phyloP scores from a whole-genome alignment of 768 basidiomycete species.

The Hygrocybe coccinea region DNA sequence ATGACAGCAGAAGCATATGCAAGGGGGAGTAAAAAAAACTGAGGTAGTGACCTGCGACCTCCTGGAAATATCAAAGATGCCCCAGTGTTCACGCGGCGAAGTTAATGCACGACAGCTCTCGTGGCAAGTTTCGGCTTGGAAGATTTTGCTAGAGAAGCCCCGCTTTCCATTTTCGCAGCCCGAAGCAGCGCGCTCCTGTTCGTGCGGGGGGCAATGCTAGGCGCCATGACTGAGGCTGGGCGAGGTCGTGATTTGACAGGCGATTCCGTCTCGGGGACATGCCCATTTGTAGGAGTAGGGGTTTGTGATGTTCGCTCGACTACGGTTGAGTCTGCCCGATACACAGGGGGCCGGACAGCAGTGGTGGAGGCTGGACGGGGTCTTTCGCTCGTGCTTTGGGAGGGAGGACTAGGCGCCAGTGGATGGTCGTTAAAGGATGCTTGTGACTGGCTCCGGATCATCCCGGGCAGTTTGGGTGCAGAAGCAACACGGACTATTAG shows the following conservation, averaged over 20 bases:
- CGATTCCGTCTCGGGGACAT: slow-evolving; percentile 22
- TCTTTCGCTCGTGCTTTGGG: slow-evolving; percentile 25
- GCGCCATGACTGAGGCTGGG: slow-evolving; percentile 26
- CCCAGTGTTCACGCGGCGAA: not conserved
- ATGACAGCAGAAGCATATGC: not conserved
- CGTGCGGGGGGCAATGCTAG: slow-evolving; percentile 60
- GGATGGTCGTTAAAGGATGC: slow-evolving; percentile 22
- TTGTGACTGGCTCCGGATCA: slow-evolving; percentile 43
- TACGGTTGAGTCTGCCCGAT: slow-evolving; percentile 8
- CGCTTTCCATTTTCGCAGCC: slow-evolving; percentile 61
- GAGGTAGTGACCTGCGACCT: not conserved
- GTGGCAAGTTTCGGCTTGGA: slow-evolving; percentile 6
- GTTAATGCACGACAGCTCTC: slow-evolving; percentile 1
- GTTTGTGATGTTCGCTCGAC: slow-evolving; percentile 12
- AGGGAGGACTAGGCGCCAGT: slow-evolving; percentile 27
- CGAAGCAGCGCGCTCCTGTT: slow-evolving; percentile 73
- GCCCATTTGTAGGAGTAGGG: slow-evolving; percentile 16
- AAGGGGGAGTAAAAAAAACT: not conserved
- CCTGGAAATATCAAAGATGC: not conserved
- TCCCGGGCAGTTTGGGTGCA: slow-evolving; percentile 38
- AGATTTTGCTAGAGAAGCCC: slow-evolving; percentile 42
- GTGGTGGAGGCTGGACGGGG: slow-evolving; percentile 41
- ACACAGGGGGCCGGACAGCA: slow-evolving; percentile 20
- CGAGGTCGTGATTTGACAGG: not conserved
- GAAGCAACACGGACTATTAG: slow-evolving; percentile 45